These are phyloP conservation scores for Ogataea glucozyma DNA, from an alignment of 805 yeast genomes.

Conservation along the genomic window DNA sequence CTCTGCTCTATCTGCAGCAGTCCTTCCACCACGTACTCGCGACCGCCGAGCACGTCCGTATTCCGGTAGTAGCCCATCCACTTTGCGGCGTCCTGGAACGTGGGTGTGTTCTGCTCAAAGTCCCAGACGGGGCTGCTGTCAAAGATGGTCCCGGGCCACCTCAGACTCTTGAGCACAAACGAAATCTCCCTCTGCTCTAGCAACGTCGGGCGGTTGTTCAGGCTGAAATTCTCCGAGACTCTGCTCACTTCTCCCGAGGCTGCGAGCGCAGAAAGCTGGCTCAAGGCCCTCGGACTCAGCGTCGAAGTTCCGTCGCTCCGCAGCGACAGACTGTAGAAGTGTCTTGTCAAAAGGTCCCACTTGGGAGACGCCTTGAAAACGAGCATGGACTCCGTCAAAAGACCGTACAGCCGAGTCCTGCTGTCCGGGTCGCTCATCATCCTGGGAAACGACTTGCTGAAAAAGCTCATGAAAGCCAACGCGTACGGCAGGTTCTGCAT, in stretches of 20 bases:
- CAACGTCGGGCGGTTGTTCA: slow-evolving; percentile 20
- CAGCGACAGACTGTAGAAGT: slow-evolving; percentile 21
- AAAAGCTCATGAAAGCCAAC: slow-evolving; percentile 20
- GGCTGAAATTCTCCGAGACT: slow-evolving; percentile 6
- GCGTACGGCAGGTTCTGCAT: slow-evolving; percentile 24
- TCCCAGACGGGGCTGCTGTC: slow-evolving; percentile 20
- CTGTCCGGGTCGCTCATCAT: slow-evolving; percentile 7
- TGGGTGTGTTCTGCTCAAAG: slow-evolving; percentile 11
- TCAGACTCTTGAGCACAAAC: slow-evolving; percentile 13
- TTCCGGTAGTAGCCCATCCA: slow-evolving; percentile 19
- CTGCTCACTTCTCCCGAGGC: background rate
- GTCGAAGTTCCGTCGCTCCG: slow-evolving; percentile 7
- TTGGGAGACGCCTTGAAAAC: slow-evolving; percentile 17
- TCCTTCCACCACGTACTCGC: slow-evolving; percentile 1
- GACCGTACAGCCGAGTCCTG: slow-evolving; percentile 13
- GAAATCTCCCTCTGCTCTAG: slow-evolving; percentile 12
- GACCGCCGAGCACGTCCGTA: slow-evolving; percentile 5
- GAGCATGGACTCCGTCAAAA: slow-evolving; percentile 19
- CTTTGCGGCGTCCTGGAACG: slow-evolving; percentile 21
- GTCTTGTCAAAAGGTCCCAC: slow-evolving; percentile 21
- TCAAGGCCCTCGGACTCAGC: too few species aligned
- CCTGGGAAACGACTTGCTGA: slow-evolving; percentile 7
- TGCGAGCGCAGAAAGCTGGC: too few species aligned
- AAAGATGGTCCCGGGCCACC: slow-evolving; percentile 17
- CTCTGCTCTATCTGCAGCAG: background rate